Conservation (phyloP, 148 eudicot genomes). For the Gaultheria prostrata region DNA sequence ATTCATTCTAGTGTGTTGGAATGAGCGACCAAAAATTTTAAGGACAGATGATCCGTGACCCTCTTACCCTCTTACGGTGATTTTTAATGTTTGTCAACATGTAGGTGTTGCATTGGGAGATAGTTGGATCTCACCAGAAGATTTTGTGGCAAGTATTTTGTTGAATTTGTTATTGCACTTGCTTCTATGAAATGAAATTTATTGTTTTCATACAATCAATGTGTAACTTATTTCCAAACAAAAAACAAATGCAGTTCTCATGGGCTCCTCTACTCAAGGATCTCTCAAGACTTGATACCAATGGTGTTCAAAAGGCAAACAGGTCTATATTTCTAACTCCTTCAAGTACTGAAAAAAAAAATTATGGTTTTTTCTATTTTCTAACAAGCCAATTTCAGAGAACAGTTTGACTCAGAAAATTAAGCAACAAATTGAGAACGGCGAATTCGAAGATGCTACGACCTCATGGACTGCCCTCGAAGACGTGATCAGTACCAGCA, state of each 20-base stretch:
- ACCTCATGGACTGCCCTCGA: constrained; percentile 59
- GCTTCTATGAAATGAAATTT: background rate
- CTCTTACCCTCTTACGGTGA: too few species aligned
- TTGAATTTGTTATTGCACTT: background rate
- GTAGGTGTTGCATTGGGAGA: constrained; percentile 83
- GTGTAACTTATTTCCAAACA: background rate
- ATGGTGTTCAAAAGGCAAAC: constrained; percentile 50
- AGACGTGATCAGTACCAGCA: constrained; percentile 29
- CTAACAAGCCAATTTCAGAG: constrained; percentile 17
- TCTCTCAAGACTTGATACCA: constrained; percentile 70
- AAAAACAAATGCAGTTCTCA: constrained; percentile 46
- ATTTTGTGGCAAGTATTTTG: constrained; percentile 61
- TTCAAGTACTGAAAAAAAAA: background rate
- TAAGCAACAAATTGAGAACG: constrained; percentile 50
- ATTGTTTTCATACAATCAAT: background rate
- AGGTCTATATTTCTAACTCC: constrained; percentile 33
- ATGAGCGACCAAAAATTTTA: background rate
- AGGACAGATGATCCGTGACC: background rate
- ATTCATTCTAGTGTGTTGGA: background rate
- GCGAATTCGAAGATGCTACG: constrained; percentile 55
- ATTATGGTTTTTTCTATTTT: background rate
- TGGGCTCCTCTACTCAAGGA: constrained; percentile 92
- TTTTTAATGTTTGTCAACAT: constrained; percentile 6
- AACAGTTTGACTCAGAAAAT: constrained; percentile 61
- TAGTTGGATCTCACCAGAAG: constrained; percentile 91